Evolutionary conservation across 106 monocot species (phyloP).

Genomic region (Triglochin maritima): DNA sequence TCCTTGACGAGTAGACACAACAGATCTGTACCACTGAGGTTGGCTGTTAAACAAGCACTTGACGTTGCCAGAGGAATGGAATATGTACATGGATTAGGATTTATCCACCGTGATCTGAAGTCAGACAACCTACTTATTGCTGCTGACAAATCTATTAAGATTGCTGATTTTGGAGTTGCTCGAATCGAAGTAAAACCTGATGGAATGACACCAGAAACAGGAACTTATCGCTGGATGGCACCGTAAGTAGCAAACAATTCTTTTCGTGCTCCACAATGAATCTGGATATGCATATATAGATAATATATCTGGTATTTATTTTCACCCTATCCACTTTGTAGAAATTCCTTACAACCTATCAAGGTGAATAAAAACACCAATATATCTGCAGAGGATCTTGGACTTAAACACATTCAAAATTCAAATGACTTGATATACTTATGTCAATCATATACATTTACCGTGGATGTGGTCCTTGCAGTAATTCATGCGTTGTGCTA

Average conservation of each 20-base stretch:
- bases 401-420: too few relatives aligned
- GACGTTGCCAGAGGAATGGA: slow-evolving; percentile 31
- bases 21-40: slow-evolving; percentile 16
- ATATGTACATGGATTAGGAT: slow-evolving; percentile 24
- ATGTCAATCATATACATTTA: too few relatives aligned
- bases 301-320: too few relatives aligned
- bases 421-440: too few relatives aligned
- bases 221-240: slow-evolving; percentile 28
- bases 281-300: too few relatives aligned
- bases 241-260: slow-evolving; percentile 5
- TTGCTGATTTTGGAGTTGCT: slow-evolving; percentile 27
- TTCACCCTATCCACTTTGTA: too few relatives aligned
- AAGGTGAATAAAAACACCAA: too few relatives aligned
- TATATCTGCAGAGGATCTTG: too few relatives aligned
- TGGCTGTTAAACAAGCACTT: slow-evolving; percentile 26
- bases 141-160: slow-evolving; percentile 26
- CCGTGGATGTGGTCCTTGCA: too few relatives aligned
- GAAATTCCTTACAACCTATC: too few relatives aligned
- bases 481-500: too few relatives aligned
- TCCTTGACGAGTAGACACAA: slow-evolving; percentile 22
- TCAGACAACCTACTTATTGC: slow-evolving; percentile 24
- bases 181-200: slow-evolving; percentile 25
- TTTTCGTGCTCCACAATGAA: not conserved
- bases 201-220: slow-evolving; percentile 28
- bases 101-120: slow-evolving; percentile 26